Evolutionary conservation across 257 asterid genomes (phyloP).

Genomic region (Lycium barbarum): DNA sequence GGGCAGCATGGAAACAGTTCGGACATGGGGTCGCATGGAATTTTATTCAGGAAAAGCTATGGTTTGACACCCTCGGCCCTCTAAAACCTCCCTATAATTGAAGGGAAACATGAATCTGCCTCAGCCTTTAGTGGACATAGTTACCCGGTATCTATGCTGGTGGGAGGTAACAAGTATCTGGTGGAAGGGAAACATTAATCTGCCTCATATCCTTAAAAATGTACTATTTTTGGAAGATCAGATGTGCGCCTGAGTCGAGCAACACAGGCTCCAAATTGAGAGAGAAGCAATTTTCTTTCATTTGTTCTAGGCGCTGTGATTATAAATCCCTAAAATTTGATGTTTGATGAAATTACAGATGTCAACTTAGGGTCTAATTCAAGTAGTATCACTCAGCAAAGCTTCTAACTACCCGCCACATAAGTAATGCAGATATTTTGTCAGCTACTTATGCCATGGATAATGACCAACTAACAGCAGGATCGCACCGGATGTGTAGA

Average conservation of each 20-base stretch:
- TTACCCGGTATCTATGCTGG: too few species aligned
- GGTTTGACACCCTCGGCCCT: background rate
- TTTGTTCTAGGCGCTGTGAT: background rate
- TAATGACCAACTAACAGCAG: background rate
- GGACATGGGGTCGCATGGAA: background rate
- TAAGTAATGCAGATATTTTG: background rate
- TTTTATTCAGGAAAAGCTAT: too few species aligned
- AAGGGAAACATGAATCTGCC: background rate
- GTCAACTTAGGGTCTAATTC: background rate
- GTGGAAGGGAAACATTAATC: too few species aligned
- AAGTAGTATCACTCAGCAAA: background rate
- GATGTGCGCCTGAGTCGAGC: background rate
- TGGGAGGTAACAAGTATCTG: background rate
- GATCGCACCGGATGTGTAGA: background rate
- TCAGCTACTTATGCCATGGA: background rate
- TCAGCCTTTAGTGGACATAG: background rate
- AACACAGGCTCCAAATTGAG: background rate
- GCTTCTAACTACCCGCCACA: background rate
- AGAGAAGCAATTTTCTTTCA: background rate
- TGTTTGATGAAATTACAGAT: background rate
- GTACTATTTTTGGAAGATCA: background rate
- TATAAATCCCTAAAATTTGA: background rate
- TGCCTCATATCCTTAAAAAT: background rate
- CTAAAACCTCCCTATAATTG: background rate
- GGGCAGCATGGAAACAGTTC: background rate